phyloP scores from a whole-genome alignment of 1,284 basidiomycete genomes.

The Leccinum ponderosum region DNA sequence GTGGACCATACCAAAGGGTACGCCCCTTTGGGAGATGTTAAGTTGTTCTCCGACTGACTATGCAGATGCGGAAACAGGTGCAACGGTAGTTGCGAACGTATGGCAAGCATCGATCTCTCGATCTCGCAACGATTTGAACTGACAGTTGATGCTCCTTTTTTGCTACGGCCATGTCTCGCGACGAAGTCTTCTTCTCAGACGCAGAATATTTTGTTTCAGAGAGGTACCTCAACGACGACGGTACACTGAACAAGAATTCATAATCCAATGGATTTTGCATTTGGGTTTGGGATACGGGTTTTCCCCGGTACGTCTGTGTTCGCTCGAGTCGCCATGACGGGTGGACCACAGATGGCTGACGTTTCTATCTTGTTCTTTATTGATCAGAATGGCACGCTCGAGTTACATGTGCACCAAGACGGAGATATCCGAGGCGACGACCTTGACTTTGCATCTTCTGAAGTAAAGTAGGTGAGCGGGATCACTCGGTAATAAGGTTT shows the following conservation, averaged over 20 bases:
- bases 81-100: conserved; percentile 19
- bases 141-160: background rate
- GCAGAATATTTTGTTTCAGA: conserved; percentile 18
- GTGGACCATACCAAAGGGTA: conserved; percentile 21
- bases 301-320: conserved; percentile 11
- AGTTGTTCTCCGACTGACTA: background rate
- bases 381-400: conserved; percentile 8
- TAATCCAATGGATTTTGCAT: conserved; percentile 15
- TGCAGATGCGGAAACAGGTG: background rate
- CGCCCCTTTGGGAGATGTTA: background rate
- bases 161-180: conserved; percentile 22
- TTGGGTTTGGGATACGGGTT: conserved; percentile 25
- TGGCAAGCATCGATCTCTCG: conserved; percentile 8
- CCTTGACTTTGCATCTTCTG: background rate
- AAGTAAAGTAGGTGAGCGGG: conserved; percentile 3
- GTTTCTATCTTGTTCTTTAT: background rate
- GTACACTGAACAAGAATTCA: background rate
- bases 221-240: conserved; percentile 11
- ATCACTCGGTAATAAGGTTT: conserved; percentile 1
- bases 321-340: background rate
- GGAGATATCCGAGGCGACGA: conserved; percentile 1
- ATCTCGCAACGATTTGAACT: background rate
- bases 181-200: conserved; percentile 18
- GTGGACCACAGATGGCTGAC: background rate
- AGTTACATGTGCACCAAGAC: conserved; percentile 6